These are phyloP conservation scores for Curvularia sp. DNA, from an alignment of 2,329 filamentous ascomycete genomes.

Conservation along the genomic window DNA sequence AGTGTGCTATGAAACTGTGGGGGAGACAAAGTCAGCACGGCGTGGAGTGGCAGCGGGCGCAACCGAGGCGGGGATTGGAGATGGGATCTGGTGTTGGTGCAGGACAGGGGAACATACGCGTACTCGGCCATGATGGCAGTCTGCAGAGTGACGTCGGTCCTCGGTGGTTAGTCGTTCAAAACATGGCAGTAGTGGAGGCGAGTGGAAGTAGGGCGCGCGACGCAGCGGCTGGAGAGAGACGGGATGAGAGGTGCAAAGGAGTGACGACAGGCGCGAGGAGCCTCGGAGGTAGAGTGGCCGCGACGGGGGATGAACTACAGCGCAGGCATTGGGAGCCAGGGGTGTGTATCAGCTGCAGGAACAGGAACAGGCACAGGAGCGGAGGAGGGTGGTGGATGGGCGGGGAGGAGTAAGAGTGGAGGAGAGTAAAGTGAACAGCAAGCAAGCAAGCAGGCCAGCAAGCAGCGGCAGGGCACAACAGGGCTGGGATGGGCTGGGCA, in stretches of 20 bases:
- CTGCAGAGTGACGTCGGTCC: constrained; percentile 10
- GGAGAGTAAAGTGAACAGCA: not conserved
- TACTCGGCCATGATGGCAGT: constrained; percentile 33
- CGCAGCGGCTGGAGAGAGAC: constrained; percentile 2
- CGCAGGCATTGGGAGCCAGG: constrained; percentile 15
- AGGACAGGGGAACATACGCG: constrained; percentile 26
- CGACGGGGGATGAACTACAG: constrained; percentile 13
- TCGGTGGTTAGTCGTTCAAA: constrained; percentile 6
- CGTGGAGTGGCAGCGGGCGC: not conserved
- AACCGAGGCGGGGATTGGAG: too few relatives aligned
- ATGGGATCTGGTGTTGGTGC: not conserved
- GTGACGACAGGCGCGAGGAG: constrained; percentile 38
- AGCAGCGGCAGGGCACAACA: too few relatives aligned
- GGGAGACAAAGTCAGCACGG: constrained; percentile 21
- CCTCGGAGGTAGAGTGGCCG: constrained; percentile 6
- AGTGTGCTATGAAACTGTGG: constrained; percentile 42
- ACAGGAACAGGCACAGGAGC: not conserved
- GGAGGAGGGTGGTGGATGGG: not conserved
- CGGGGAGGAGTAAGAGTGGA: not conserved
- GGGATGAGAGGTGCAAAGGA: constrained; percentile 39
- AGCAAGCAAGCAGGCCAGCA: not conserved
- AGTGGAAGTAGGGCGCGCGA: not conserved
- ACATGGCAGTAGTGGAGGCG: constrained; percentile 20
- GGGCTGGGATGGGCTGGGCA: not conserved
- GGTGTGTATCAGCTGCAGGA: not conserved